Evolutionary conservation across 768 basidiomycete genomes (phyloP), one percentile per base, ranked within the genome.

Genomic region (Rhizopogon salebrosus): DNA sequence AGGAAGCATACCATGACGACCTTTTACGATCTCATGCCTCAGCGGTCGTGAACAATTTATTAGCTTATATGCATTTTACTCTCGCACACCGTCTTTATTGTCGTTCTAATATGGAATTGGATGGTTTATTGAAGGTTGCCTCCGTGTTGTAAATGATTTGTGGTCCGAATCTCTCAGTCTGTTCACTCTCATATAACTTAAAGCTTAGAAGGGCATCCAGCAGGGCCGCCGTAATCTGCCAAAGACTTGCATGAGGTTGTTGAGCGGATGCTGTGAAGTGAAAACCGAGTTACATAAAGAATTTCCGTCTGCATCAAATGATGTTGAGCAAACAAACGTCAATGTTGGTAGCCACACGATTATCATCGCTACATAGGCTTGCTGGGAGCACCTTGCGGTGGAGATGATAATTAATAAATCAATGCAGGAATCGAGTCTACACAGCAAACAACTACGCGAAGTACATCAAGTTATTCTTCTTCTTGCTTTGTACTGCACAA

Each of bases 401-500:
- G 20, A 31, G 13, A 51, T 27, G 41, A 51, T 51, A 29, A 6
- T 29, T n/a, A 6, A 24, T 27, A 43, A 34, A 48, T 45, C 3
- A 18, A 18, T 26, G 42, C 22, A 46, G 29, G 31, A n/a, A 45
- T 31, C 40, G 22, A 51, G 20, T 31, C 11, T 23, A 46, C 41
- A 42, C 38, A 54, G 14, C 9, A 20, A 22, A 46, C 22, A 4
- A 20, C 29, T 22, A 31, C 8, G 90, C 91, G 70, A 92, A 93
- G 75, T 93, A 93, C 82, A 92, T 85, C 65, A 98, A 84, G 64
- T 92, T 87, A 66, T 98, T 98, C 84, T 98, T 98, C 84, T 99
- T 99, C 85, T 98, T 95, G 72, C 92, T 92, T 81, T 98, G 95
- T 52, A 98, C 87, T 98, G 70, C 48, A 69, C 52, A 39, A 67